Evolutionary conservation across 2,329 filamentous ascomycete species (phyloP).

Genomic region (Trichoderma sp.): DNA sequence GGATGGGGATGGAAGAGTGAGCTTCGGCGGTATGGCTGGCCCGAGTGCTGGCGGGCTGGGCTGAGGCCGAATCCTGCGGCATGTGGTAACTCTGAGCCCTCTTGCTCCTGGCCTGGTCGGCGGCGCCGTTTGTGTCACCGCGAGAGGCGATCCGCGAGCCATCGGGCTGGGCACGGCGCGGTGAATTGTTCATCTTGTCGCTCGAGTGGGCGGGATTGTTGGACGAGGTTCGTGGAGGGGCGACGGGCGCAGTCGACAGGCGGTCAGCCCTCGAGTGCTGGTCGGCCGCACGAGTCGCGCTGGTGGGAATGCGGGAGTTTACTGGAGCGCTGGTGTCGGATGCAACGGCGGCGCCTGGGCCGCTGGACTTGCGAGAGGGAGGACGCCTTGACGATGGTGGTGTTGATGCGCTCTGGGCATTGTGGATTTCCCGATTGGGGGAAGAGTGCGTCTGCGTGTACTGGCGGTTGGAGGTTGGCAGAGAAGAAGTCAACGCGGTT

Average conservation of each 20-base stretch:
- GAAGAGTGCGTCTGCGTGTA: slow-evolving; percentile 53
- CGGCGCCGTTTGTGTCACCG: slow-evolving; percentile 29
- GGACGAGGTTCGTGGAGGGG: slow-evolving; percentile 79
- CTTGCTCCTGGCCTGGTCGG: slow-evolving; percentile 33
- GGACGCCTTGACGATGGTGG: slow-evolving; percentile 53
- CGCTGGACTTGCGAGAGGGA: slow-evolving; percentile 51
- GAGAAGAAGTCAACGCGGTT: slow-evolving; percentile 46
- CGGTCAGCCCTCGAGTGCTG: slow-evolving; percentile 48
- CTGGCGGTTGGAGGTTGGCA: slow-evolving; percentile 48
- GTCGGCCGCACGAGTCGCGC: slow-evolving; percentile 42
- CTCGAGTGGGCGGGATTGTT: slow-evolving; percentile 49
- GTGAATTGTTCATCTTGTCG: slow-evolving; percentile 44
- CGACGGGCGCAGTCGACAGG: slow-evolving; percentile 63
- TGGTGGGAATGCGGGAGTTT: slow-evolving; percentile 46
- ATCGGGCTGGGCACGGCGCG: slow-evolving; percentile 40
- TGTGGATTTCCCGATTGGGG: slow-evolving; percentile 54
- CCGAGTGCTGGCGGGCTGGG: slow-evolving; percentile 37
- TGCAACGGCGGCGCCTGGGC: slow-evolving; percentile 41
- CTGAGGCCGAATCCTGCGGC: slow-evolving; percentile 39
- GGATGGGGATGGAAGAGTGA: slow-evolving; percentile 33
- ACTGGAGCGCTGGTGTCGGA: slow-evolving; percentile 43
- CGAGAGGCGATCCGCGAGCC: slow-evolving; percentile 36
- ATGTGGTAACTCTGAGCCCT: slow-evolving; percentile 28
- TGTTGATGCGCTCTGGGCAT: slow-evolving; percentile 51
- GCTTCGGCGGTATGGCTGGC: slow-evolving; percentile 39